These are phyloP conservation scores for Apiotrichum montevideense DNA, from an alignment of 1,284 basidiomycete genomes.

Conservation along the genomic window DNA sequence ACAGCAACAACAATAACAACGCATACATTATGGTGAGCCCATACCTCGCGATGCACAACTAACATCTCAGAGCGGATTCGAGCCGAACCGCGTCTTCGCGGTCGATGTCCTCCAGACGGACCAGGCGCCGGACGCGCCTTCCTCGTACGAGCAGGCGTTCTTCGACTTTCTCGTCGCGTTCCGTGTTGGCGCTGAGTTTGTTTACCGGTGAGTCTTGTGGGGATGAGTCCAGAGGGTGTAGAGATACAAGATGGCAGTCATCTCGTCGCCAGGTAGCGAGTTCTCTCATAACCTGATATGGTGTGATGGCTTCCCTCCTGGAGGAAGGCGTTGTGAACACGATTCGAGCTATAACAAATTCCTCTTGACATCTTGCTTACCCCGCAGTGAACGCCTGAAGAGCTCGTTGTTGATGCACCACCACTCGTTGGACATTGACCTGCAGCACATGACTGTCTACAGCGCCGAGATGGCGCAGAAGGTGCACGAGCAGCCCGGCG, in stretches of 20 bases:
- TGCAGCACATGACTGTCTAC: conserved; percentile 83
- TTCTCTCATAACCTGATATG: no score
- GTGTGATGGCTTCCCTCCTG: no score
- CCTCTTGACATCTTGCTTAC: not conserved
- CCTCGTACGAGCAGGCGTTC: conserved; percentile 71
- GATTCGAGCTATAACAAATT: no score
- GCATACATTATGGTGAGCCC: no score
- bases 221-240: no score
- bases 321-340: no score
- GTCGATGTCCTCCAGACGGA: conserved; percentile 63
- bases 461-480: conserved; percentile 89
- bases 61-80: conserved; percentile 58
- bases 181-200: conserved; percentile 79
- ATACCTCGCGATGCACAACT: not conserved
- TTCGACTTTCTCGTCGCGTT: conserved; percentile 80
- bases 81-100: conserved; percentile 69
- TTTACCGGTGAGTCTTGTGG: conserved; percentile 61
- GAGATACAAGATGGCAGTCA: no score
- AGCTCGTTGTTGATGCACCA: conserved; percentile 86
- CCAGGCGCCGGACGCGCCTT: conserved; percentile 58
- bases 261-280: no score
- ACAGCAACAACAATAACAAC: no score
- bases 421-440: conserved; percentile 84
- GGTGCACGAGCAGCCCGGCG: conserved; percentile 81
- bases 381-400: conserved; percentile 73